Evolutionary conservation across 2,329 filamentous ascomycete species (phyloP).

Genomic region (Ilyonectria destructans): DNA sequence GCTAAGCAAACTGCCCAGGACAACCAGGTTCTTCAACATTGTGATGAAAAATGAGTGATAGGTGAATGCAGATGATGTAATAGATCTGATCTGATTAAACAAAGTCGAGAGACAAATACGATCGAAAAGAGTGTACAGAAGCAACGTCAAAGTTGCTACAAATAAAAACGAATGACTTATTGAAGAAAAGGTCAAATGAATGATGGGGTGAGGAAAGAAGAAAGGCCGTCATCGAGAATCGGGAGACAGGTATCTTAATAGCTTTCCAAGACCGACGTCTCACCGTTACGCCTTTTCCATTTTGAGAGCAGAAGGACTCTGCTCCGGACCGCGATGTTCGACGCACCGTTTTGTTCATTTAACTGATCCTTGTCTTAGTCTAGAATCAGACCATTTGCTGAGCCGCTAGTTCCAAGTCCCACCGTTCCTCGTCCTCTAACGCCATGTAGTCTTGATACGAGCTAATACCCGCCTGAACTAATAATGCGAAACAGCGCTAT

Average conservation of each 20-base stretch:
- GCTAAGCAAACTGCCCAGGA: conserved; percentile 12
- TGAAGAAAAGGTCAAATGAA: background rate
- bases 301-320: background rate
- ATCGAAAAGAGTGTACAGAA: background rate
- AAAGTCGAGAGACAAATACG: background rate
- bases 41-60: background rate
- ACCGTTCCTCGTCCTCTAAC: background rate
- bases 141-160: background rate
- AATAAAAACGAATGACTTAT: background rate
- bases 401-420: conserved; percentile 2
- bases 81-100: background rate
- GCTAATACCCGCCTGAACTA: background rate
- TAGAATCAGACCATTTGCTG: background rate
- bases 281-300: background rate
- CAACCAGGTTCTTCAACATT: conserved; percentile 16
- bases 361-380: background rate
- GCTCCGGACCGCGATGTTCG: background rate
- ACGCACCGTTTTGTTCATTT: conserved; percentile 8
- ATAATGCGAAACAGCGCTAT: background rate
- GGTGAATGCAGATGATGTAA: background rate
- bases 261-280: background rate
- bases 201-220: background rate
- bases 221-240: background rate
- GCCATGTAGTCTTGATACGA: background rate
- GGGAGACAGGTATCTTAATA: background rate